Evolutionary conservation across 2,329 filamentous ascomycete genomes (phyloP), one percentile per base, ranked within the genome.

Genomic region (Pseudogymnoascus sp.): DNA sequence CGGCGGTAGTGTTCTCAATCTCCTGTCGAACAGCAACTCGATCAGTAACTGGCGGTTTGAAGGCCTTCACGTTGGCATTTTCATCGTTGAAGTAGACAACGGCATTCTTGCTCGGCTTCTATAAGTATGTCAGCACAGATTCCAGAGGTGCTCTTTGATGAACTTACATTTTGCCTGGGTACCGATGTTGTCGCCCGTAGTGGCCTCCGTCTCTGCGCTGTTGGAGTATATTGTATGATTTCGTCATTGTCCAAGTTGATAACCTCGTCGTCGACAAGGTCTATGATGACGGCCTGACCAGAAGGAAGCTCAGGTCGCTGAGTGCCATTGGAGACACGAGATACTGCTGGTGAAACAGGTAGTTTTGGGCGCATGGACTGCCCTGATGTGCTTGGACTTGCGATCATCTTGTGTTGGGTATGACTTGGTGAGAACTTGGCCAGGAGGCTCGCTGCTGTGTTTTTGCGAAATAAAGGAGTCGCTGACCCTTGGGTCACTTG

Each of bases 1-100:
- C 66, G 1, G 65, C 63, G 4, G 71, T 72, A 33, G 70, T 70
- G 38, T 29, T 69, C 4, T 67, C 68, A 56, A 73, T 73, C 56
- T 73, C 71, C 37, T 70, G 67, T 35, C 72, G 64, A 29, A 73
- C 69, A 10, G 67, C 68, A 35, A 62, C 62, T 60, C 71, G 67
- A 62, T 67, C 65, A 42, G 67, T 72, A 19, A 71, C 65, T 2
- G 66, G 50, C 7, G 70, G 70, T 26, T 67, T 68, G 7, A 70
- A 37, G 16, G 21, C 11, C 38, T 35, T 19, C 31, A 29, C 8
- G 16, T 29, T 26, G 16, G 37, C 31, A 61, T 16, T 42, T 56
- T 61, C 66, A 35, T 61, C 64, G 10, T 67, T 64, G 3, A 68
- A 50, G 21, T 67, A 63, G n/a, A 53, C 40, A 29, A 64, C 38